Conservation (phyloP, 2,329 filamentous ascomycete species). For the Drechslerella coelobrocha region DNA sequence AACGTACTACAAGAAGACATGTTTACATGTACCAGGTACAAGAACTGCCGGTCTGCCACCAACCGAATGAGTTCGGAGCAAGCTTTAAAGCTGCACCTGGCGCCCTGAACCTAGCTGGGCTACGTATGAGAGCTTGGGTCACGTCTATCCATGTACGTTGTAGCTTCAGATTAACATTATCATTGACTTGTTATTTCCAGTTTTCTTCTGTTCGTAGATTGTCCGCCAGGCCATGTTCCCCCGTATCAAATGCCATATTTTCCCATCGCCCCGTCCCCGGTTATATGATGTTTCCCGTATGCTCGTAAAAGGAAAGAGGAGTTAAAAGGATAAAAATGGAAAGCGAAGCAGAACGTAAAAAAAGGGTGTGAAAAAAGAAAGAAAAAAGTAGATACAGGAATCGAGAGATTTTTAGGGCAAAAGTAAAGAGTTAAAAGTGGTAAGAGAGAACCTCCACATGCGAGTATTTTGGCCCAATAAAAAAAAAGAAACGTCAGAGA, state of each 20-base stretch:
- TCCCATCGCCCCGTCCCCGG: conserved; percentile 30
- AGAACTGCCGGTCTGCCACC: too few relatives aligned
- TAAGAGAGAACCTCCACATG: conserved; percentile 2
- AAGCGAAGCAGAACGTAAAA: conserved; percentile 19
- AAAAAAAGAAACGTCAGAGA: not conserved
- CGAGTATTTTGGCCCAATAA: not conserved
- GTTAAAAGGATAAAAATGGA: conserved; percentile 22
- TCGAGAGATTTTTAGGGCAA: conserved; percentile 5
- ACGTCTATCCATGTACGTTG: too few relatives aligned
- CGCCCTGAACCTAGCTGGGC: too few relatives aligned
- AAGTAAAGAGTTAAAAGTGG: conserved; percentile 10
- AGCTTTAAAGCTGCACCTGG: too few relatives aligned
- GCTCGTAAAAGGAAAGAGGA: not conserved
- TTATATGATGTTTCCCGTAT: conserved; percentile 13
- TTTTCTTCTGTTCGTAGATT: conserved; percentile 39
- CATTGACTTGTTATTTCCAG: conserved; percentile 34
- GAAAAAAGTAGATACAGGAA: conserved; percentile 49
- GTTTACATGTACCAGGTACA: too few relatives aligned
- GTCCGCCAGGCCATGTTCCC: not conserved
- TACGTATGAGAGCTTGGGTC: too few relatives aligned
- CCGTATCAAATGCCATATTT: conserved; percentile 30
- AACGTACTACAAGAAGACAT: too few relatives aligned
- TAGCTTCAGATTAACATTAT: conserved; percentile 44
- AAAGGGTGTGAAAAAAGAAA: conserved; percentile 23
- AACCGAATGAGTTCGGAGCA: too few relatives aligned